These are phyloP conservation scores for Eleusine indica DNA, from an alignment of 176 grass and related monocot species.

Conservation along the genomic window DNA sequence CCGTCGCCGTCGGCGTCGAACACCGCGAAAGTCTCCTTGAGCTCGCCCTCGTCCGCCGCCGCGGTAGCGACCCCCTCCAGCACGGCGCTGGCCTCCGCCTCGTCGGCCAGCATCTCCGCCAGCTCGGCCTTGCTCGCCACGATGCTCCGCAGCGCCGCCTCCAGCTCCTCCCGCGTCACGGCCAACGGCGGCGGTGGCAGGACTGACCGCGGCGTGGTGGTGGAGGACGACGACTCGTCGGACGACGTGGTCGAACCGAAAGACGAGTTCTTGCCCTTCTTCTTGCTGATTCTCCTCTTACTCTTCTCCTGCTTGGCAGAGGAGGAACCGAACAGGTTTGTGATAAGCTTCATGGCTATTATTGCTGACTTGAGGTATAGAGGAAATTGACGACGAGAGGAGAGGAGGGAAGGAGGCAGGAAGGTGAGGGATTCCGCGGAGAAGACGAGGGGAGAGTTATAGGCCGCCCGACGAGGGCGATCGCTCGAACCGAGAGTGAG, in stretches of 20 bases:
- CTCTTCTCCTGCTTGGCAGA: slow-evolving; percentile 1
- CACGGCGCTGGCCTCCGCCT: neutral
- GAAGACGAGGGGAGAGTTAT: slow-evolving; percentile 10
- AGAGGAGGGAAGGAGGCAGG: neutral
- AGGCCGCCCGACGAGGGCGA: neutral
- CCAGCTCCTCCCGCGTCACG: slow-evolving; percentile 50
- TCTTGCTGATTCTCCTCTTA: neutral
- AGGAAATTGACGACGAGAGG: neutral
- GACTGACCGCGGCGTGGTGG: slow-evolving; percentile 35
- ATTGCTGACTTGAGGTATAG: neutral
- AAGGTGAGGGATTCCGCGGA: neutral
- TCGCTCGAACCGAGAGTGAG: slow-evolving; percentile 14
- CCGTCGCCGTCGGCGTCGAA: slow-evolving; percentile 83
- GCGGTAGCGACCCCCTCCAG: slow-evolving; percentile 29
- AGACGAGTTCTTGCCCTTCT: slow-evolving; percentile 7
- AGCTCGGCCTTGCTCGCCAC: slow-evolving; percentile 50
- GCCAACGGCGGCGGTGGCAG: slow-evolving; percentile 10
- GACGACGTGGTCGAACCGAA: slow-evolving; percentile 39
- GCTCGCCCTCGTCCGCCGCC: slow-evolving; percentile 56
- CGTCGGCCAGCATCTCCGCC: slow-evolving; percentile 43
- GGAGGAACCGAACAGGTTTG: slow-evolving; percentile 21
- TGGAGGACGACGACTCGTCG: neutral
- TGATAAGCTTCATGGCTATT: slow-evolving; percentile 29
- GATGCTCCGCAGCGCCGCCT: slow-evolving; percentile 35
- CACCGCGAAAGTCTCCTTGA: slow-evolving; percentile 59